phyloP scores from a whole-genome alignment of 176 grass and related monocot genomes.

The Bothriochloa decipiens region DNA sequence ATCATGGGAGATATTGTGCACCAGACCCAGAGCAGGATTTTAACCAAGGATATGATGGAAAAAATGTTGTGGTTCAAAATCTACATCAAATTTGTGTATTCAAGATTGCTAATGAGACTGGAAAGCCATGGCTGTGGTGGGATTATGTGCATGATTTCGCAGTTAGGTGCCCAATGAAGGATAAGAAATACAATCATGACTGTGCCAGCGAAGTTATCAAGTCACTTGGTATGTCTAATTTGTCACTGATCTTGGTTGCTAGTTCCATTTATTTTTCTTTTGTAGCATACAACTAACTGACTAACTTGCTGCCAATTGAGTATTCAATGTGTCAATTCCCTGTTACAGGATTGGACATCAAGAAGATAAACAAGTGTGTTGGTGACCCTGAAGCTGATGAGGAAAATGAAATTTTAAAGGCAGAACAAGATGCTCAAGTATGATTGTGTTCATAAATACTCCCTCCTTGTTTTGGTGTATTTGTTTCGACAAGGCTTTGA shows the following conservation, averaged over 20 bases:
- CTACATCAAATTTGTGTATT: slow-evolving; percentile 79
- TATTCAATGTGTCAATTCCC: slow-evolving; percentile 21
- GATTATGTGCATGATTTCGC: slow-evolving; percentile 95
- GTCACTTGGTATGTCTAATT: slow-evolving; percentile 68
- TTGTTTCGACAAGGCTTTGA: not conserved
- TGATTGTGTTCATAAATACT: slow-evolving; percentile 6
- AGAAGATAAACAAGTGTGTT: slow-evolving; percentile 78
- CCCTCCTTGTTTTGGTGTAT: not conserved
- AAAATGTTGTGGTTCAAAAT: slow-evolving; percentile 81
- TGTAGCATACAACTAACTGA: not conserved
- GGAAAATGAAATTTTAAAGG: slow-evolving; percentile 80
- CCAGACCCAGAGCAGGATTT: slow-evolving; percentile 95
- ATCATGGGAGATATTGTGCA: slow-evolving; percentile 87
- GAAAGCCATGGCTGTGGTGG: slow-evolving; percentile 95
- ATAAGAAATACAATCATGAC: slow-evolving; percentile 77
- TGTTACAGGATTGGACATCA: slow-evolving; percentile 62
- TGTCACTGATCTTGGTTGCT: not conserved
- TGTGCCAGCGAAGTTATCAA: slow-evolving; percentile 72
- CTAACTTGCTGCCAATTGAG: not conserved
- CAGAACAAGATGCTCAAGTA: slow-evolving; percentile 90
- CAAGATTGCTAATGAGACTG: slow-evolving; percentile 77
- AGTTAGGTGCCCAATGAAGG: slow-evolving; percentile 92
- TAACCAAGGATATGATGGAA: slow-evolving; percentile 85
- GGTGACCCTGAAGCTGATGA: slow-evolving; percentile 72
- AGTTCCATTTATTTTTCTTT: not conserved